Conservation (phyloP, 805 yeast species). For the Helenozyma baotianmanensis region DNA sequence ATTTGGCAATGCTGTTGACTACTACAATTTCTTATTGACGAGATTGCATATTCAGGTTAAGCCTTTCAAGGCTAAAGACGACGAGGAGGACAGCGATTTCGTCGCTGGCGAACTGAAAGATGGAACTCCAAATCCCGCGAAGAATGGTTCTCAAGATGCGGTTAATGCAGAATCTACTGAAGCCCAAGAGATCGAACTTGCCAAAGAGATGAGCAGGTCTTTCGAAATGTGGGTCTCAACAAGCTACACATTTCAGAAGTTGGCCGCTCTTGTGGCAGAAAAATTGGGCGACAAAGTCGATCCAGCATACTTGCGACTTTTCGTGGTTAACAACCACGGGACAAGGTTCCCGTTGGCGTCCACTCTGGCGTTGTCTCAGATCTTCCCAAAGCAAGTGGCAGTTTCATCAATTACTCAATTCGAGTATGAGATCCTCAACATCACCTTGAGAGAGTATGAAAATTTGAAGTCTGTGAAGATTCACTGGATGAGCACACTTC, state of each 20-base stretch:
- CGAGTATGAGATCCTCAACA: slow-evolving; percentile 72
- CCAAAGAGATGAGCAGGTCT: slow-evolving; percentile 19
- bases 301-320: slow-evolving; percentile 61
- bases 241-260: slow-evolving; percentile 50
- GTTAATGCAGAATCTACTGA: slow-evolving; percentile 14
- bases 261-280: slow-evolving; percentile 59
- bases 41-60: slow-evolving; percentile 56
- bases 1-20: slow-evolving; percentile 34
- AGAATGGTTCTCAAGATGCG: no score
- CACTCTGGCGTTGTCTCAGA: slow-evolving; percentile 31
- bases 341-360: slow-evolving; percentile 46
- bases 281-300: slow-evolving; percentile 43
- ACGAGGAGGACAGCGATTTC: slow-evolving; percentile 46
- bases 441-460: slow-evolving; percentile 74
- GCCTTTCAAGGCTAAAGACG: slow-evolving; percentile 42
- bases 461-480: slow-evolving; percentile 62
- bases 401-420: slow-evolving; percentile 44
- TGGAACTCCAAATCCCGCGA: no score
- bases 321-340: slow-evolving; percentile 55
- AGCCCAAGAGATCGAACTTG: slow-evolving; percentile 14
- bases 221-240: slow-evolving; percentile 70
- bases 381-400: slow-evolving; percentile 40
- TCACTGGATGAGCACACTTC: slow-evolving; percentile 66
- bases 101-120: slow-evolving; percentile 18
- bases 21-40: slow-evolving; percentile 52